These are phyloP conservation scores for Oehlia diaphana DNA, from an alignment of 192 early-diverging fungal genomes.

Conservation along the genomic window DNA sequence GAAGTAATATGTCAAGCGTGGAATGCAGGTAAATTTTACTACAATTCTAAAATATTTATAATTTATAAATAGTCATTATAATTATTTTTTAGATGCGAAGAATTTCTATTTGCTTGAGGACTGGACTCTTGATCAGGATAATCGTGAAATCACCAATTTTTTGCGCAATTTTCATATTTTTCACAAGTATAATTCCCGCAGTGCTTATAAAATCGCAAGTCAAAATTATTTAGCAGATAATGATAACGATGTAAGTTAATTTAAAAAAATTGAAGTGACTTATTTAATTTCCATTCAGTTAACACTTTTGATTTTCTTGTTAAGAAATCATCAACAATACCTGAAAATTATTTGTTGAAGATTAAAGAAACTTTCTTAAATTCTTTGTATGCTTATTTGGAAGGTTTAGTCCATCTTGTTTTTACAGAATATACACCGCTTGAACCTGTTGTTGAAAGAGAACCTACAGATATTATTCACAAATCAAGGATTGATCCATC, in stretches of 20 bases:
- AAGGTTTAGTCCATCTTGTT: conserved; percentile 75
- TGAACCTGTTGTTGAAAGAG: conserved; percentile 31
- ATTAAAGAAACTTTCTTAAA: conserved; percentile 67
- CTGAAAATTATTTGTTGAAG: conserved; percentile 55
- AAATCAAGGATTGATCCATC: conserved; percentile 35
- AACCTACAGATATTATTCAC: conserved; percentile 9
- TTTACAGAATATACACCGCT: conserved; percentile 50
- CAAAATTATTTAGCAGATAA: conserved; percentile 47
- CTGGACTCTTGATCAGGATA: conserved; percentile 65
- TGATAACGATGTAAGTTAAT: conserved; percentile 21
- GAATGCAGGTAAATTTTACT: conserved; percentile 66
- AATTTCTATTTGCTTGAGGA: conserved; percentile 73
- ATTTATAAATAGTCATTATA: not conserved
- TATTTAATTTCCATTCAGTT: not conserved
- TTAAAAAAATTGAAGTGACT: not conserved
- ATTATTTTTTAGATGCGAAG: conserved; percentile 58
- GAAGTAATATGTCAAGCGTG: conserved; percentile 77
- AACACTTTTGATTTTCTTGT: conserved; percentile 33
- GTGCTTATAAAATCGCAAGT: conserved; percentile 60
- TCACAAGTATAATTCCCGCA: conserved; percentile 63
- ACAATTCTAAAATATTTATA: conserved; percentile 1
- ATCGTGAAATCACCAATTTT: conserved; percentile 60
- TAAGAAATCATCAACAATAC: conserved; percentile 48
- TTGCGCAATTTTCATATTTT: conserved; percentile 69
- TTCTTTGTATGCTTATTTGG: conserved; percentile 73